Percentiles rank a stretch among this genome's conserved stretches.
Conservation (phyloP, 208 protist genomes). For the Blastocrithidia nonstop region DNA sequence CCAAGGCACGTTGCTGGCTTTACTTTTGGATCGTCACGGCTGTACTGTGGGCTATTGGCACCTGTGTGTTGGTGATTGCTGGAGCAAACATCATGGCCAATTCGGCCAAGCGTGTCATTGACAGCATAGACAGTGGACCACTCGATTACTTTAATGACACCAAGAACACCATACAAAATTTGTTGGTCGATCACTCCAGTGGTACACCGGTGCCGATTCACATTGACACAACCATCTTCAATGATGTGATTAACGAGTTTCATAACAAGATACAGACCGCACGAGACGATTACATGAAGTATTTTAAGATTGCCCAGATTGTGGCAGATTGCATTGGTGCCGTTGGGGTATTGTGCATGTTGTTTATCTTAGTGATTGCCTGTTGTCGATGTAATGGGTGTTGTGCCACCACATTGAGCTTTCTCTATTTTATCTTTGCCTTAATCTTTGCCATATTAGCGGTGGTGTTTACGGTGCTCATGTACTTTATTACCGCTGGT, state of each 20-base stretch:
- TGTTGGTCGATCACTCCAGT: constrained; percentile 22
- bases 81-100: constrained; percentile 22
- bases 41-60: constrained; percentile 24
- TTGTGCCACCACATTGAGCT: constrained; percentile 18
- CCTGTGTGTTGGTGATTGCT: constrained; percentile 42
- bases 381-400: constrained; percentile 22
- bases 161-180: constrained; percentile 9
- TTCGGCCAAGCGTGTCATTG: constrained; percentile 8
- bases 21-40: constrained; percentile 55
- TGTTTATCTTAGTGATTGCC: constrained; percentile 41
- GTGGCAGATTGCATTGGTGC: constrained; percentile 30
- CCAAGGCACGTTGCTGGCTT: constrained; percentile 20
- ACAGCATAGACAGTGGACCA: constrained; percentile 16
- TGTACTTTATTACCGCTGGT: constrained; percentile 17
- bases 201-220: constrained; percentile 7
- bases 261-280: constrained; percentile 10
- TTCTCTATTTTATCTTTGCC: constrained; percentile 47
- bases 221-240: constrained; percentile 22
- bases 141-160: constrained; percentile 31
- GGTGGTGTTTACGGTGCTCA: constrained; percentile 35
- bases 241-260: constrained; percentile 14
- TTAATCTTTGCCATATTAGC: constrained; percentile 36
- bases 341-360: constrained; percentile 31
- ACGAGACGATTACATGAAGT: constrained; percentile 38
- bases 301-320: constrained; percentile 31